phyloP scores from a whole-genome alignment of 768 basidiomycete species.

The Crucibulum laeve region DNA sequence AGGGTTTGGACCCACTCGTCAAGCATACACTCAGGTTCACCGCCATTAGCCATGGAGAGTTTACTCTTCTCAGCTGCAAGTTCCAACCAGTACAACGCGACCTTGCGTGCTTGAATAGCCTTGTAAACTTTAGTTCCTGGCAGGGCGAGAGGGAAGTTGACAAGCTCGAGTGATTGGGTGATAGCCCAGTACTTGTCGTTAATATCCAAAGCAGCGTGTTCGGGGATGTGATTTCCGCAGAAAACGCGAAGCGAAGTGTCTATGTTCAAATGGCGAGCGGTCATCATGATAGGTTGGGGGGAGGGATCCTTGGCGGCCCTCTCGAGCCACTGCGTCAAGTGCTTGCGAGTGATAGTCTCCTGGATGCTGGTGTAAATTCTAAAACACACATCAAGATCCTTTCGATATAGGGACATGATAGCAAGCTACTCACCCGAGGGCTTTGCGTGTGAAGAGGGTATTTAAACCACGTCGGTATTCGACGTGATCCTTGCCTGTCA shows the following conservation, averaged over 20 bases:
- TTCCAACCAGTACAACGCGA: slow-evolving; percentile 75
- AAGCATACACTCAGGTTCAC: slow-evolving; percentile 82
- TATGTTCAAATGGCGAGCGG: slow-evolving; percentile 94
- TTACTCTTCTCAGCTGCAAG: slow-evolving; percentile 80
- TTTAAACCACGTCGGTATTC: slow-evolving; percentile 93
- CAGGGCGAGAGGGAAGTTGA: slow-evolving; percentile 94
- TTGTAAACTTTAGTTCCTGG: slow-evolving; percentile 97
- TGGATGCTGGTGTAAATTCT: slow-evolving; percentile 85
- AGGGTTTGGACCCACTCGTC: slow-evolving; percentile 88
- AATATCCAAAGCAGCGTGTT: slow-evolving; percentile 74
- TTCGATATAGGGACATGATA: slow-evolving; percentile 1
- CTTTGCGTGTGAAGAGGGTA: slow-evolving; percentile 89
- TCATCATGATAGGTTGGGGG: slow-evolving; percentile 75
- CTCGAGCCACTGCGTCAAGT: slow-evolving; percentile 71
- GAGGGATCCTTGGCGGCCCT: slow-evolving; percentile 44
- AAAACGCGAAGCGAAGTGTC: slow-evolving; percentile 95
- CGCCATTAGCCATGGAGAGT: slow-evolving; percentile 73
- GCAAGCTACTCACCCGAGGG: slow-evolving; percentile 64
- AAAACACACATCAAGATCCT: slow-evolving; percentile 6
- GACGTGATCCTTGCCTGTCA: slow-evolving; percentile 89
- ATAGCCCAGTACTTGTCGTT: slow-evolving; percentile 95
- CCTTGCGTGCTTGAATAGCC: slow-evolving; percentile 88
- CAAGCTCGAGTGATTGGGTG: slow-evolving; percentile 91
- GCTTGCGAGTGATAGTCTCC: slow-evolving; percentile 75
- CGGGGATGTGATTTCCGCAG: slow-evolving; percentile 87